These are phyloP conservation scores for Chlorociboria aeruginascens DNA, from an alignment of 495 filamentous ascomycete species.

Conservation along the genomic window DNA sequence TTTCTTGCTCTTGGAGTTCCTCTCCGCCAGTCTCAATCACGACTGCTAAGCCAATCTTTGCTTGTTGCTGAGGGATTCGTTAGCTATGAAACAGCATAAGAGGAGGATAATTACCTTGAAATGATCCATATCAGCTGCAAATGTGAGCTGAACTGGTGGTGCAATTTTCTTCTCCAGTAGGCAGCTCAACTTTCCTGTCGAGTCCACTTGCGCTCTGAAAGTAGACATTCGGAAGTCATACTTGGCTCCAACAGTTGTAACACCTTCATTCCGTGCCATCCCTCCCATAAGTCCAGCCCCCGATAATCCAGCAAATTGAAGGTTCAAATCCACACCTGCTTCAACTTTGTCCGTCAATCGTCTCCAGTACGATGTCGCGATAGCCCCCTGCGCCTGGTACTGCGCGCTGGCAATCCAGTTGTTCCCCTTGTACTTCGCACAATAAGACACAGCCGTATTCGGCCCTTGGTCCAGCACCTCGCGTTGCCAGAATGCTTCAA, in stretches of 20 bases:
- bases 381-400: conserved; percentile 65
- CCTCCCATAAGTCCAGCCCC: conserved; percentile 59
- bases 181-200: conserved; percentile 82
- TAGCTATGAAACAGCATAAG: conserved; percentile 17
- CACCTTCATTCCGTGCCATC: conserved; percentile 60
- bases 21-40: conserved; percentile 84
- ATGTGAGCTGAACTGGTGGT: conserved; percentile 78
- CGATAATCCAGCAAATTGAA: conserved; percentile 48
- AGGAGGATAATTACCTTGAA: conserved; percentile 48
- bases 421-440: conserved; percentile 72
- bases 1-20: conserved; percentile 86
- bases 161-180: conserved; percentile 92
- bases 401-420: conserved; percentile 90
- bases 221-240: conserved; percentile 95
- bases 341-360: conserved; percentile 90
- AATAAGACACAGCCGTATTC: conserved; percentile 76
- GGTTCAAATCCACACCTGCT: conserved; percentile 88
- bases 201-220: conserved; percentile 92
- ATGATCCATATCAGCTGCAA: conserved; percentile 96
- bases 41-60: conserved; percentile 89
- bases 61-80: conserved; percentile 56
- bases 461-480: conserved; percentile 63
- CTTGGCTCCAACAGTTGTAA: conserved; percentile 86
- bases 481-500: conserved; percentile 92
- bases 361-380: conserved; percentile 93